phyloP scores from a whole-genome alignment of 2,329 filamentous ascomycete species.

The Hymenoscyphus scutula region DNA sequence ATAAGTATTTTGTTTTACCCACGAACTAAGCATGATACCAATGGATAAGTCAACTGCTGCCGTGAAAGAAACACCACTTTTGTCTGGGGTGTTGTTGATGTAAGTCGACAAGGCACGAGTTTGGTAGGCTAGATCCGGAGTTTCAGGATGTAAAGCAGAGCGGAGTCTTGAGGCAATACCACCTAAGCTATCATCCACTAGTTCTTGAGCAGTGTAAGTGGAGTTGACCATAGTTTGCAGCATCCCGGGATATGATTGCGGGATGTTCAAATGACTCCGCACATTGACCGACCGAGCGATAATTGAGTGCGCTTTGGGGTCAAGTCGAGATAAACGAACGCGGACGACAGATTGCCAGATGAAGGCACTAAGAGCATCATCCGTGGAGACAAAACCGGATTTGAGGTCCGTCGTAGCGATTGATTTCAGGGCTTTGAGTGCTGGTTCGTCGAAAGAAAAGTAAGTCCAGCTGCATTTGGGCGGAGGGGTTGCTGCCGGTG shows the following conservation, averaged over 20 bases:
- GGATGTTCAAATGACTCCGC: neutral
- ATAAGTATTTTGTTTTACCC: constrained; percentile 44
- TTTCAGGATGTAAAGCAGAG: constrained; percentile 36
- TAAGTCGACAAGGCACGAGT: constrained; percentile 45
- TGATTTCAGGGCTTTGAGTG: constrained; percentile 43
- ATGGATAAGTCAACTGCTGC: constrained; percentile 38
- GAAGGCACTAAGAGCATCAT: constrained; percentile 7
- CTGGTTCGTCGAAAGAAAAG: constrained; percentile 42
- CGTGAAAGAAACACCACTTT: constrained; percentile 37
- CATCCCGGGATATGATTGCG: constrained; percentile 4
- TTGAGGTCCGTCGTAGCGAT: neutral
- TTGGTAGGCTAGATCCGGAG: constrained; percentile 34
- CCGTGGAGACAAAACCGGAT: constrained; percentile 1
- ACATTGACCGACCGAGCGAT: constrained; percentile 9
- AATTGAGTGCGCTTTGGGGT: neutral
- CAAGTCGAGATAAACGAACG: neutral
- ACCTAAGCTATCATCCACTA: constrained; percentile 38
- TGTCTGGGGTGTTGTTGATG: constrained; percentile 38
- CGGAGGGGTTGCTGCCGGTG: constrained; percentile 6
- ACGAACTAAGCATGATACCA: constrained; percentile 54
- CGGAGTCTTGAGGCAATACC: constrained; percentile 42
- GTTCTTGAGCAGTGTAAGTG: constrained; percentile 31
- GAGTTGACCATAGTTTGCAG: constrained; percentile 46
- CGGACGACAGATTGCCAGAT: constrained; percentile 8
- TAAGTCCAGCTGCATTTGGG: constrained; percentile 43